A percentile compares a stretch with the other conserved stretches of the same genome.
These are phyloP conservation scores for Ustilago sp. DNA, from an alignment of 1,284 basidiomycete species.

Conservation along the genomic window DNA sequence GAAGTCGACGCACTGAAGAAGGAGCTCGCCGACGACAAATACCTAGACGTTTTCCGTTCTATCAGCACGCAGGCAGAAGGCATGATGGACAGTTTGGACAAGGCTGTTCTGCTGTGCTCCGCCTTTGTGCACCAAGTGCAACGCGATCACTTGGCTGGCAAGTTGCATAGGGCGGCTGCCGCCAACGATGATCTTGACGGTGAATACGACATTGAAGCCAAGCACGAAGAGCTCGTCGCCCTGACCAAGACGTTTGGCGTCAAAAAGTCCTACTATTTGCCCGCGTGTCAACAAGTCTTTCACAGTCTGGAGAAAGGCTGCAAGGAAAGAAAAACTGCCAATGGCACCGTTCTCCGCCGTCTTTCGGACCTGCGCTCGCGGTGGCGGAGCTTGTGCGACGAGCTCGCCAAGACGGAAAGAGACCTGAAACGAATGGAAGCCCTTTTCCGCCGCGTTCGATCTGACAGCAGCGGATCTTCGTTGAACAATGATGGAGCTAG, in stretches of 20 bases:
- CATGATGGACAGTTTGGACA: conserved; percentile 95
- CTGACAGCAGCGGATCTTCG: conserved; percentile 41
- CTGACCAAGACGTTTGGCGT: conserved; percentile 53
- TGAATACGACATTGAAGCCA: conserved; percentile 37
- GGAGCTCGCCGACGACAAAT: conserved; percentile 94
- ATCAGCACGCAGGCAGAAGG: conserved; percentile 91
- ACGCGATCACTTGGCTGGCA: conserved; percentile 32
- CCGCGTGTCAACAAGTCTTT: conserved; percentile 90
- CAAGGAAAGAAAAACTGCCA: conserved; percentile 87
- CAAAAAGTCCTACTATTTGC: conserved; percentile 81
- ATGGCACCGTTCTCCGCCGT: conserved; percentile 88
- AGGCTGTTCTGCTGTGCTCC: conserved; percentile 85
- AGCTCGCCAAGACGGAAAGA: conserved; percentile 80
- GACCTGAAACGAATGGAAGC: conserved; percentile 82
- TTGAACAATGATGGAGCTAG: conserved; percentile 32
- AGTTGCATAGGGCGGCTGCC: conserved; percentile 16
- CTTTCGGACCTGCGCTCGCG: conserved; percentile 85
- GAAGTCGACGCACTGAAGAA: conserved; percentile 85
- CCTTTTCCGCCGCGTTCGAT: conserved; percentile 71
- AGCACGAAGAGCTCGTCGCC: conserved; percentile 45
- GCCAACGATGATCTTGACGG: conserved; percentile 34
- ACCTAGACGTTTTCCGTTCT: conserved; percentile 91
- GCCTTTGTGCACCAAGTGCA: conserved; percentile 70
- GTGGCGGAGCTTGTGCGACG: conserved; percentile 82
- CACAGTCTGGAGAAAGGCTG: conserved; percentile 92